Evolutionary conservation across 1,284 basidiomycete species (phyloP).

Genomic region (Ceratobasidium sp.): DNA sequence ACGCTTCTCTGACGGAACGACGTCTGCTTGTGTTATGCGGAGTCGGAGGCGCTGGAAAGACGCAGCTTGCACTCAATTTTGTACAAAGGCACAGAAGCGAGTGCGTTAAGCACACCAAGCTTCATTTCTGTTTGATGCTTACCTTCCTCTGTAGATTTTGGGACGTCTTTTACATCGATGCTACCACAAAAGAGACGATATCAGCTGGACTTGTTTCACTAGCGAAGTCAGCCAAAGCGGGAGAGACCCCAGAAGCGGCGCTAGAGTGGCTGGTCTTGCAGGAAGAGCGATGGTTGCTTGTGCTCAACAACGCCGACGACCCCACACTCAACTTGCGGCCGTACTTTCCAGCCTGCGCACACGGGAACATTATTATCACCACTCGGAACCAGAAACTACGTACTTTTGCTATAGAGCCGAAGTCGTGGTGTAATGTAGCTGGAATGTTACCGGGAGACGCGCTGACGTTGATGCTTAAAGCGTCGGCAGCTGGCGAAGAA

Average conservation of each 20-base stretch:
- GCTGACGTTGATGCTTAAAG: not conserved
- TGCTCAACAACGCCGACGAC: conserved; percentile 25
- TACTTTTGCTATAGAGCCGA: not conserved
- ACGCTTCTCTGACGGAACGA: not conserved
- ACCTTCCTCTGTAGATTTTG: not conserved
- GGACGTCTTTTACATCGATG: conserved; percentile 26
- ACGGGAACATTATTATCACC: conserved; percentile 32
- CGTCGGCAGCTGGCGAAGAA: not conserved
- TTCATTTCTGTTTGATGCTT: too few relatives aligned
- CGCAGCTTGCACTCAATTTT: conserved; percentile 20
- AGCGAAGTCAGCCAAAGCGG: not conserved
- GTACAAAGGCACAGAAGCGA: not conserved
- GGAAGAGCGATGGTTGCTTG: conserved; percentile 23
- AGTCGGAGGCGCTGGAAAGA: conserved; percentile 19
- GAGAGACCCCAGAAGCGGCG: conserved; percentile 13
- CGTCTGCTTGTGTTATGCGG: conserved; percentile 23
- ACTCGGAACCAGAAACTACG: conserved; percentile 24
- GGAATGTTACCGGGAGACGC: conserved; percentile 28
- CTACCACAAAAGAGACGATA: not conserved
- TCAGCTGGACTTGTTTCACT: not conserved
- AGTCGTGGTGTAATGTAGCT: conserved; percentile 19
- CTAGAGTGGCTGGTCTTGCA: conserved; percentile 24
- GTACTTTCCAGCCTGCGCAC: conserved; percentile 20
- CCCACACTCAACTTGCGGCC: not conserved
- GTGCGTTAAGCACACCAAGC: not conserved